Conservation (phyloP, 2,329 filamentous ascomycete species). For the Gliomastix tumulicola region DNA sequence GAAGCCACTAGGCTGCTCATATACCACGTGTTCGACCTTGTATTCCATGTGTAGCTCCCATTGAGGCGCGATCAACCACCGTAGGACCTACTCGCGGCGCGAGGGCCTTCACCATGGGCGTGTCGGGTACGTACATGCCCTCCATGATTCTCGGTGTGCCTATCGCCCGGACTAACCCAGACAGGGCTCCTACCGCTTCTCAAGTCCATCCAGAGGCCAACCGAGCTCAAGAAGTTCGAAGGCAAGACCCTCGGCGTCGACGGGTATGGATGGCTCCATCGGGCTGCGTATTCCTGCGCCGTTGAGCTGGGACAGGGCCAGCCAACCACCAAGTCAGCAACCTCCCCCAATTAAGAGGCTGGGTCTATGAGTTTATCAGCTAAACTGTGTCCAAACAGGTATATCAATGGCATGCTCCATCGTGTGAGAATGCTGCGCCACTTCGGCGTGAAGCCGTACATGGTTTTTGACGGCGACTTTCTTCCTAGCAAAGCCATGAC, state of each 20-base stretch:
- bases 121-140: conserved; percentile 25
- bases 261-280: conserved; percentile 96
- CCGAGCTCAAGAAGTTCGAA: conserved; percentile 76
- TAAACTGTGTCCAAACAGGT: too few relatives aligned
- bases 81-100: too few relatives aligned
- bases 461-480: conserved; percentile 94
- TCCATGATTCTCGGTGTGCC: background rate
- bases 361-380: too few relatives aligned
- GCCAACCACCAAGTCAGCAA: conserved; percentile 77
- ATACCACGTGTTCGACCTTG: too few relatives aligned
- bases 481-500: conserved; percentile 89
- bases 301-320: conserved; percentile 84
- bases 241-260: conserved; percentile 92
- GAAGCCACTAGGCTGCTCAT: too few relatives aligned
- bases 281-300: conserved; percentile 83
- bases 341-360: too few relatives aligned
- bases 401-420: conserved; percentile 83
- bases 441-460: conserved; percentile 88
- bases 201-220: conserved; percentile 92
- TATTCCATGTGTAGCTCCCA: too few relatives aligned
- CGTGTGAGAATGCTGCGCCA: conserved; percentile 91
- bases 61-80: too few relatives aligned
- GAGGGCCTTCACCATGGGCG: conserved; percentile 28
- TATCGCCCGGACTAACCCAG: background rate
- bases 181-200: conserved; percentile 83